These are phyloP conservation scores for Acer negundo DNA, from an alignment of 345 rosid genomes.

Conservation along the genomic window DNA sequence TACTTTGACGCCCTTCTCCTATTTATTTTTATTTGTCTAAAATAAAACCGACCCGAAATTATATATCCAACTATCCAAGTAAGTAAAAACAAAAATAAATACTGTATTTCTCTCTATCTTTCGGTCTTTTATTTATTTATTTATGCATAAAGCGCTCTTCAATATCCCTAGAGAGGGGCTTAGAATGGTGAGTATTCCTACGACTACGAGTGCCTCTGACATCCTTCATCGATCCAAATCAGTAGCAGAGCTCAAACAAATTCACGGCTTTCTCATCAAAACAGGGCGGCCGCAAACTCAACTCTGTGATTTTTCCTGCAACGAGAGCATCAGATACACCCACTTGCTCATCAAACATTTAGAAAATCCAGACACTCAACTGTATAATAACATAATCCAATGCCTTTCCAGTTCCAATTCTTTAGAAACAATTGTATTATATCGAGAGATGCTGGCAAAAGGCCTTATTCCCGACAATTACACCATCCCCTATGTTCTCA, in stretches of 20 bases:
- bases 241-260: constrained; percentile 30
- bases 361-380: constrained; percentile 10
- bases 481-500: constrained; percentile 49
- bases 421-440: constrained; percentile 28
- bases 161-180: too few species aligned
- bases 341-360: constrained; percentile 19
- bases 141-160: not conserved
- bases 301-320: constrained; percentile 10
- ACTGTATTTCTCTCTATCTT: not conserved
- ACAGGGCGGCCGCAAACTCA: constrained; percentile 26
- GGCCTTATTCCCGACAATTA: constrained; percentile 41
- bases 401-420: constrained; percentile 19
- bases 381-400: constrained; percentile 43
- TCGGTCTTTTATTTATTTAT: not conserved
- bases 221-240: constrained; percentile 31
- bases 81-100: too few species aligned
- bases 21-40: not conserved
- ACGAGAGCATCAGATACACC: constrained; percentile 26
- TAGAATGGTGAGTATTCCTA: not conserved
- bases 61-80: too few species aligned
- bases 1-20: not conserved
- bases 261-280: constrained; percentile 43
- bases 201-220: not conserved
- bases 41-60: too few species aligned
- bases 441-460: constrained; percentile 33